Base-by-base conservation (phyloP, 331 rosid genomes). In the Prunus yedoensis region DNA sequence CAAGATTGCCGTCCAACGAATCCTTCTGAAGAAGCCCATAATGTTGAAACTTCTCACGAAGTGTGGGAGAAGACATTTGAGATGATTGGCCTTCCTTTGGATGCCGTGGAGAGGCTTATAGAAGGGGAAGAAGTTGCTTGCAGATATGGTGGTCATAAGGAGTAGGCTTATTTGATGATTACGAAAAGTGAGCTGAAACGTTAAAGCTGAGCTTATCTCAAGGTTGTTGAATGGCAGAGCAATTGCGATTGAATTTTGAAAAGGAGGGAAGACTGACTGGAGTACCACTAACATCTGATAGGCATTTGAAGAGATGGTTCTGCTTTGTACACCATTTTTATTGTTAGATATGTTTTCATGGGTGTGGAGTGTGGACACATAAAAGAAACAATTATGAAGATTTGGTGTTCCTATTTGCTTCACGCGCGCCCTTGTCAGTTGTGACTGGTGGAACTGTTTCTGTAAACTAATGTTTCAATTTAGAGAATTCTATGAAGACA, bases 11-110 rank as follows among this genome's bases (percentile, higher is more conserved):
- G 85, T 47, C 99, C 97, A 0, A 49, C 96, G 8, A 95, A 91
- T 75, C 96, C 97, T 60, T 95, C 97, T 5, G 99, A 95, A 84
- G 99, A 95, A 81, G 88, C 97, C 0, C 97, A 95, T 77, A 82
- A 80, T 68, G 46, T 77, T 65, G 89, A 87, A 77, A 89, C 96
- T 47, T 77, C 82, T 16, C 84, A 85, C 51, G 66, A 84, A 87
- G 88, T 95, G 59, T 95, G 99, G 99, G 97, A 90, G 83, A 95
- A 89, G 88, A 95, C 99, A 54, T 74, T 95, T 14, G 97, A 90
- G 82, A 80, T 92, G 96, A 72, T 87, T 17, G 97, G 97, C 64
- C 91, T 95, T 73, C 91, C 97, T 54, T 77, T 79, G 3, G 97
- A 95, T 81, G 87, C 87, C 0, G 87, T 95, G 71, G 97, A 92